Evolutionary conservation across 1,284 basidiomycete genomes (phyloP), one percentile per base, ranked within the genome.

Genomic region (Microstroma glucosiphilum): DNA sequence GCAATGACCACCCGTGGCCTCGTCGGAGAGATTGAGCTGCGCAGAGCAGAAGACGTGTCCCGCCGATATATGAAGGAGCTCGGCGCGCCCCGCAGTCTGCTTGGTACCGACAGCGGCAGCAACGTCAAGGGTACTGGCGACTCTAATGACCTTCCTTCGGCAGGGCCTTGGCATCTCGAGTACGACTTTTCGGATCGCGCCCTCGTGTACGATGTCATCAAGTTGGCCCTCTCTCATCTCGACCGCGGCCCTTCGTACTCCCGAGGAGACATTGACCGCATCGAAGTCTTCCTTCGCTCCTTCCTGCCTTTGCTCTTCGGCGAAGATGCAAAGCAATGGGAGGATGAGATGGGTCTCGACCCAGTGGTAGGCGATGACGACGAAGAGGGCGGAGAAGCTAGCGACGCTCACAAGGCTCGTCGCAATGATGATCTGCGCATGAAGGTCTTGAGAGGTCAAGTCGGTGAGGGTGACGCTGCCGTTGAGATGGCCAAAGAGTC

Each of bases 1-100:
- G 87, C 86, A 59, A 89, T 96, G 76, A 94, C 91, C 4, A 85
- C 88, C 56, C 97, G 94, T 81, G 84, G 88, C 66, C 89, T 98
- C 73, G 87, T 96, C 55, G 84, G 83, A 51, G 91, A 98, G 73
- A 90, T 97, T 72, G 93, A 97, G 81, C 80, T 83, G 51, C 82
- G 88, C 64, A 88, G 89, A 74, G 83, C 85, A 30, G 86, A 87
- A 75, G 89, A 92, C 13, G 51, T 54, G 21, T 19, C 21, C 26
- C 51, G 51, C 21, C 19, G 51, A 13, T 54, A 25, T 8, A 54
- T 54, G 51, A 54, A 54, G 51, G 51, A 54, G 51, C 51, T 54
- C 6, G 51, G 51, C 15, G 51, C 51, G 6, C 51, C 51, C 8
- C 51, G 51, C 15, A 54, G 21, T 15, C 15, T 54, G 6, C 51